A percentile compares a stretch with the other conserved stretches of the same genome.
phyloP scores from a whole-genome alignment of 2,329 filamentous ascomycete genomes.

The Penicillium sclerotiorum region DNA sequence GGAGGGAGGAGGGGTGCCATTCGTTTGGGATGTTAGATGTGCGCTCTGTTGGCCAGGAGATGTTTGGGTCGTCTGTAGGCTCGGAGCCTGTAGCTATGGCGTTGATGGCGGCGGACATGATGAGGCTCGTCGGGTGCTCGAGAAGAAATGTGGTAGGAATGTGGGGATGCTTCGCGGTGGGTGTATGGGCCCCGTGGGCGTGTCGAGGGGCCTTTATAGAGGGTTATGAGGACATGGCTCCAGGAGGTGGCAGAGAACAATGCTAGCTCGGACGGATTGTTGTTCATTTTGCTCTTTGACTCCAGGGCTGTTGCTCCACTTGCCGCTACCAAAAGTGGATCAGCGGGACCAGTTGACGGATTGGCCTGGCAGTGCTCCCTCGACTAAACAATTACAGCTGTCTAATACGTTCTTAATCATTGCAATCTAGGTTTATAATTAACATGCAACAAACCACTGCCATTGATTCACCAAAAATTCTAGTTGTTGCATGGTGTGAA shows the following conservation, averaged over 20 bases:
- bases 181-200: neutral
- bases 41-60: constrained; percentile 20
- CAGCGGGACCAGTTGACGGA: too few relatives aligned
- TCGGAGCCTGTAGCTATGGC: constrained; percentile 19
- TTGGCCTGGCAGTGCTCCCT: too few relatives aligned
- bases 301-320: constrained; percentile 1
- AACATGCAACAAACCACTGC: too few relatives aligned
- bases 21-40: constrained; percentile 7
- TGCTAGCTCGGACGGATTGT: constrained; percentile 5
- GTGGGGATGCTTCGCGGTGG: neutral
- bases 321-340: too few relatives aligned
- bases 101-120: constrained; percentile 1
- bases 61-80: constrained; percentile 15
- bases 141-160: neutral
- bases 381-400: too few relatives aligned
- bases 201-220: neutral
- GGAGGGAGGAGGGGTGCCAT: constrained; percentile 21
- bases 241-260: constrained; percentile 2
- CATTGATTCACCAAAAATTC: too few relatives aligned
- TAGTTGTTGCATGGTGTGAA: too few relatives aligned
- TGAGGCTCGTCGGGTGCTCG: neutral
- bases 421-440: too few relatives aligned
- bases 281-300: constrained; percentile 3
- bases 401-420: too few relatives aligned
- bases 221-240: neutral